phyloP scores from a whole-genome alignment of 2,329 filamentous ascomycete genomes.

The Nannizziopsis barbatae region DNA sequence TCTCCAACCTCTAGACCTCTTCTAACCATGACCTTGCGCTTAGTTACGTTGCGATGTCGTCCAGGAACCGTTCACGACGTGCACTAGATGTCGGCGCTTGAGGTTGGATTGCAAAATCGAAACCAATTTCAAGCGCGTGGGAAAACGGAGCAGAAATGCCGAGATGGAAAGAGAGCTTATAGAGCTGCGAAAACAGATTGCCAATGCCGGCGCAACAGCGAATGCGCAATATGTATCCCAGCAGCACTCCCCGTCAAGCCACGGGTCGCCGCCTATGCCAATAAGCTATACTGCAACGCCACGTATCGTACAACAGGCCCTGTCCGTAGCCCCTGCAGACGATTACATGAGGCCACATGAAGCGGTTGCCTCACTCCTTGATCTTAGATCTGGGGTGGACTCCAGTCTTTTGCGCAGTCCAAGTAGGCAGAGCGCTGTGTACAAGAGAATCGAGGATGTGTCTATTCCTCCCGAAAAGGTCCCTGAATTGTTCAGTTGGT shows the following conservation, averaged over 20 bases:
- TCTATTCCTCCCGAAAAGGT: conserved; percentile 34
- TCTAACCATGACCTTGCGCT: background rate
- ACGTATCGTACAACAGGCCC: conserved; percentile 20
- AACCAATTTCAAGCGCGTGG: conserved; percentile 56
- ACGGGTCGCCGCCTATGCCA: conserved; percentile 22
- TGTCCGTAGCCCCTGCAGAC: conserved; percentile 23
- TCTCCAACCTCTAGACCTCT: background rate
- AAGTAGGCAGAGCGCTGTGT: conserved; percentile 30
- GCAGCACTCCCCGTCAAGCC: conserved; percentile 19
- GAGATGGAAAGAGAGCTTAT: conserved; percentile 50
- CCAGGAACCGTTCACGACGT: conserved; percentile 52
- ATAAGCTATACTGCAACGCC: conserved; percentile 18
- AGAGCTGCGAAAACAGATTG: conserved; percentile 40
- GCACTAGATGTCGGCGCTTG: conserved; percentile 52
- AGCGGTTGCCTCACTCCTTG: conserved; percentile 41
- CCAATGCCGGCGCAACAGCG: conserved; percentile 24
- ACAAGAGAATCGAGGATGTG: conserved; percentile 45
- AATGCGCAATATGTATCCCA: conserved; percentile 13
- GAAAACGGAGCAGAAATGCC: conserved; percentile 55
- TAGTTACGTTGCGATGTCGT: conserved; percentile 57
- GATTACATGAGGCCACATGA: conserved; percentile 40
- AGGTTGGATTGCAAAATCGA: conserved; percentile 56
- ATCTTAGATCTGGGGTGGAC: conserved; percentile 39
- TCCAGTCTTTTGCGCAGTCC: conserved; percentile 40
- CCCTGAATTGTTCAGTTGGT: conserved; percentile 38